A percentile compares a stretch with the other conserved stretches of the same genome.
phyloP scores from a whole-genome alignment of 169 alveolate genomes.

The Ichthyophthirius multifiliis region DNA sequence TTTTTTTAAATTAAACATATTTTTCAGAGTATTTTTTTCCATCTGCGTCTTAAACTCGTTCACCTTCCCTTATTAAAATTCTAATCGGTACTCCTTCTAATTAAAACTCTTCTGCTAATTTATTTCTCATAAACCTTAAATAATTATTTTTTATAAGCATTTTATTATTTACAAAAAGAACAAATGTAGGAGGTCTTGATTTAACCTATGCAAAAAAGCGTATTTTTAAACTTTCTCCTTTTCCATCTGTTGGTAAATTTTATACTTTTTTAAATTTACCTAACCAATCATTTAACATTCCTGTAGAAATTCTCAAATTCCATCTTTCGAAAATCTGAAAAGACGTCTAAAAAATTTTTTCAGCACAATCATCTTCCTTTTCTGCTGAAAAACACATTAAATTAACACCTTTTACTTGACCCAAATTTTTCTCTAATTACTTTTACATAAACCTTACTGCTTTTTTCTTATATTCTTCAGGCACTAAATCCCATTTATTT shows the following conservation, averaged over 20 bases:
- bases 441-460: slow-evolving; percentile 48
- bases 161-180: slow-evolving; percentile 62
- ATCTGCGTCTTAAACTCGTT: slow-evolving; percentile 3
- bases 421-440: slow-evolving; percentile 46
- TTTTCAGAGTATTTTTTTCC: background rate
- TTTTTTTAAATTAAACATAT: background rate
- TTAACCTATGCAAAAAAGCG: slow-evolving; percentile 50
- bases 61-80: slow-evolving; percentile 58
- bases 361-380: slow-evolving; percentile 35
- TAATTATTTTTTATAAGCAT: slow-evolving; percentile 42
- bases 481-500: slow-evolving; percentile 79
- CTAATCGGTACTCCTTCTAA: slow-evolving; percentile 71
- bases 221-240: slow-evolving; percentile 50
- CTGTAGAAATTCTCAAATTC: slow-evolving; percentile 76
- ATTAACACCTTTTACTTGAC: slow-evolving; percentile 50
- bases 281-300: slow-evolving; percentile 71
- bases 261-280: slow-evolving; percentile 53
- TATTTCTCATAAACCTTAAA: slow-evolving; percentile 43
- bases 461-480: slow-evolving; percentile 53
- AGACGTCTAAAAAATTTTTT: slow-evolving; percentile 50
- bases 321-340: slow-evolving; percentile 62
- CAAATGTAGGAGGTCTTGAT: slow-evolving; percentile 79
- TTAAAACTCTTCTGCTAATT: slow-evolving; percentile 60
- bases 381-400: slow-evolving; percentile 56
- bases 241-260: slow-evolving; percentile 51